A percentile compares a stretch with the other conserved stretches of the same genome.
These are phyloP conservation scores for Spathaspora arborariae DNA, from an alignment of 805 yeast species.

Conservation along the genomic window DNA sequence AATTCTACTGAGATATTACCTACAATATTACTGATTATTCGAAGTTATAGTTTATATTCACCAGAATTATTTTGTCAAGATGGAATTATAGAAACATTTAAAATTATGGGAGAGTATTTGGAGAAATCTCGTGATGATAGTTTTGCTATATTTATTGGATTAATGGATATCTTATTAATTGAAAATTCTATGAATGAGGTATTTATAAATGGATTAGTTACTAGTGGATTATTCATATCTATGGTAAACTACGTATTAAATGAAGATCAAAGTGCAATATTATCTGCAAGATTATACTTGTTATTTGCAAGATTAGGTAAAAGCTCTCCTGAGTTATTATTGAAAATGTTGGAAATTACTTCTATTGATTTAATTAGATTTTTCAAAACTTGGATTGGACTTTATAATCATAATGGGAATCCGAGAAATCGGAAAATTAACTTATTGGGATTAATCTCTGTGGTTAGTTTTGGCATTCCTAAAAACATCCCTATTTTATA, in stretches of 20 bases:
- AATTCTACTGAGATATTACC: conserved; percentile 75
- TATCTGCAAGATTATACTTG: conserved; percentile 32
- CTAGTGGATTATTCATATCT: conserved; percentile 44
- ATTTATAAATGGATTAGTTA: conserved; percentile 29
- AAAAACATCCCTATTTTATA: conserved; percentile 16
- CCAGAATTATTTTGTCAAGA: conserved; percentile 38
- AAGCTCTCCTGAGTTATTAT: conserved; percentile 31
- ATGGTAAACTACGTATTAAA: conserved; percentile 39
- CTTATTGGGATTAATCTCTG: conserved; percentile 55
- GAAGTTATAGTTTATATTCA: conserved; percentile 56
- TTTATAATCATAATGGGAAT: conserved; percentile 55
- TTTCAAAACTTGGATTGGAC: conserved; percentile 36
- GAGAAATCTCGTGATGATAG: conserved; percentile 69
- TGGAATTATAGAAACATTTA: conserved; percentile 40
- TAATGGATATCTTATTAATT: conserved; percentile 49
- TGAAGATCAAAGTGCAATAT: conserved; percentile 40
- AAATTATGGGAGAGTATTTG: conserved; percentile 50
- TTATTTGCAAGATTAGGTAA: conserved; percentile 36
- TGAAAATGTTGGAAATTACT: conserved; percentile 27
- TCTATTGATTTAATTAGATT: conserved; percentile 21
- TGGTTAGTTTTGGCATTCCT: conserved; percentile 36
- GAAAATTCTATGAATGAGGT: conserved; percentile 19
- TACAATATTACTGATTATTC: conserved; percentile 52
- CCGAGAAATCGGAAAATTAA: conserved; percentile 72
- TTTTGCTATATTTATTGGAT: conserved; percentile 49